These are phyloP conservation scores for Wickerhamomyces alni DNA, from an alignment of 805 yeast genomes.

Conservation along the genomic window DNA sequence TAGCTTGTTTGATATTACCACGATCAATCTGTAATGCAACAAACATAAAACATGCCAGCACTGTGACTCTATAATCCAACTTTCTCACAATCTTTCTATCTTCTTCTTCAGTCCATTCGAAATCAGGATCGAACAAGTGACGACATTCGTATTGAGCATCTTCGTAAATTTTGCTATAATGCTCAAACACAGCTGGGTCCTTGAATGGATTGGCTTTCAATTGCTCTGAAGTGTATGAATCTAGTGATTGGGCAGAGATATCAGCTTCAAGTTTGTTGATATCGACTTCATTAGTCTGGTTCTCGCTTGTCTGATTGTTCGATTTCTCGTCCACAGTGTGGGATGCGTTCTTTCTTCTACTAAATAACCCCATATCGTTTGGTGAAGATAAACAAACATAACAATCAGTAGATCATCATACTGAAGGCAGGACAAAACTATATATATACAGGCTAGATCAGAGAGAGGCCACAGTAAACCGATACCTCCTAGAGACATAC, in stretches of 20 bases:
- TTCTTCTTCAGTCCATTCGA: slow-evolving; percentile 47
- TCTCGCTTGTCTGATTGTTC: no score
- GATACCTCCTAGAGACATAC: no score
- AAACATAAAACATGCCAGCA: slow-evolving; percentile 53
- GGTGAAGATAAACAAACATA: no score
- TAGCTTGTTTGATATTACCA: slow-evolving; percentile 49
- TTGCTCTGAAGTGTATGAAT: not conserved
- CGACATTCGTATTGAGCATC: slow-evolving; percentile 46
- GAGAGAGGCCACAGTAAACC: no score
- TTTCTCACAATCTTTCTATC: slow-evolving; percentile 43
- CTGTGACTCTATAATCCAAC: slow-evolving; percentile 45
- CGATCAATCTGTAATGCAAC: slow-evolving; percentile 52
- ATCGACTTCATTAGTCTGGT: no score
- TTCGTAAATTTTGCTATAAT: slow-evolving; percentile 41
- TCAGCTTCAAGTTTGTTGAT: not conserved
- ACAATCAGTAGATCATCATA: no score
- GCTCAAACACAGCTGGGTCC: slow-evolving; percentile 39
- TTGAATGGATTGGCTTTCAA: slow-evolving; percentile 13
- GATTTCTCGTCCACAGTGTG: no score
- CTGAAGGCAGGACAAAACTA: no score
- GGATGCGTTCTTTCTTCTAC: no score
- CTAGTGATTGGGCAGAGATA: not conserved
- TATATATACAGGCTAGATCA: no score
- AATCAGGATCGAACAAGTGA: slow-evolving; percentile 48
- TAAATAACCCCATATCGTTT: no score